Base-by-base conservation (phyloP, 306 rosid species). In the Dalbergia cultrata region DNA sequence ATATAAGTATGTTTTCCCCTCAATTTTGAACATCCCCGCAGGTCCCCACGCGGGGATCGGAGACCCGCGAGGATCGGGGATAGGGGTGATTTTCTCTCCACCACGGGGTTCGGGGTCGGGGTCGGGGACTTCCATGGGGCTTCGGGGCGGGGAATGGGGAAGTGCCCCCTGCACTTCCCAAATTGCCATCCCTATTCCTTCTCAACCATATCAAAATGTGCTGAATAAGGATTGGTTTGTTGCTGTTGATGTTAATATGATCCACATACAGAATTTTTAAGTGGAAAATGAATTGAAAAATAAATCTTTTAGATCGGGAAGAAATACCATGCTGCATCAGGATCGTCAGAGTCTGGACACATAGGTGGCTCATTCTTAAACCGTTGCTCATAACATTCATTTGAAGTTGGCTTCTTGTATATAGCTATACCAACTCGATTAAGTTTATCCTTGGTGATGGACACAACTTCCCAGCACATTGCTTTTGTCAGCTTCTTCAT, bases 351-450 rank as follows among this genome's bases (percentile, higher is more conserved):
- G 16, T 86, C 89, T 57, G 85, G 82, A 80, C 99, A 96, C 22
- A 89, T 19, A 57, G 97, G 88, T 54, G 99, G 99, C 83, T 89
- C 81, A 2, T 75, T 87, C 85, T 75, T 45, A 33, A 88, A 54
- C 72, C 98, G 90, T 82, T 89, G 74, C 91, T 93, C 97, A 65
- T 92, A 96, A 86, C 99, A 93, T 78, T 93, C 99, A 78, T 96
- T 96, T 84, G 90, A 76, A 66, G 85, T 74, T 77, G 99, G 97
- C 88, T 96, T 96, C 89, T 72, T 89, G 81, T 81, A 96, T 77
- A 88, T 80, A 52, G 99, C 99, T 72, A 88, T 78, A 73, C 99
- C 97, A n/a, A 93, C 96, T 69, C 87, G 87, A 85, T 96, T 92
- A 22, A 96, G 79, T 31, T 67, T 85, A 76, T 96, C 99, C 90